These are phyloP conservation scores for Xylariaceae sp. DNA, from an alignment of 2,329 filamentous ascomycete species.

Conservation along the genomic window DNA sequence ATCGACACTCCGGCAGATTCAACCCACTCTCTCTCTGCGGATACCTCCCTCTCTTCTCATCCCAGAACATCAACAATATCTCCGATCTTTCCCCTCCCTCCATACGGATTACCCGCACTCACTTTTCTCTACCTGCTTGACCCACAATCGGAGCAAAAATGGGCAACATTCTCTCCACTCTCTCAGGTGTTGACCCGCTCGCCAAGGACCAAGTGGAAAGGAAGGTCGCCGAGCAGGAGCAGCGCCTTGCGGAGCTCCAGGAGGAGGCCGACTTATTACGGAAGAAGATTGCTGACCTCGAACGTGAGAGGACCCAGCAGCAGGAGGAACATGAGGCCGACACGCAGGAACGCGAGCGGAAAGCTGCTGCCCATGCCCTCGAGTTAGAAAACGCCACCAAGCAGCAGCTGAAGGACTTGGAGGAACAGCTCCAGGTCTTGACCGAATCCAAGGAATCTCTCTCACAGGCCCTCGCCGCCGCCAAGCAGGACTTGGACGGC, in stretches of 20 bases:
- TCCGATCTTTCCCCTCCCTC: background rate
- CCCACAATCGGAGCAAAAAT: constrained; percentile 24
- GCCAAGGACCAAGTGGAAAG: constrained; percentile 32
- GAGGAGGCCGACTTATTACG: constrained; percentile 37
- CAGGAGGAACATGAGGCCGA: constrained; percentile 35
- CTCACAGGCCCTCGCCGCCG: constrained; percentile 31
- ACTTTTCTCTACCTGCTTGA: background rate
- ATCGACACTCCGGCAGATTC: too few relatives aligned
- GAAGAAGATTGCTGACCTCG: constrained; percentile 34
- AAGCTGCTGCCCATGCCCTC: constrained; percentile 28
- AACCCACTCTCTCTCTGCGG: too few relatives aligned
- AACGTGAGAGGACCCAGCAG: constrained; percentile 33
- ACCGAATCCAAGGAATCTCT: constrained; percentile 24
- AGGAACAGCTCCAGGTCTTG: constrained; percentile 24
- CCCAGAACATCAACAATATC: too few relatives aligned
- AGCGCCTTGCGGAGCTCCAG: constrained; percentile 34
- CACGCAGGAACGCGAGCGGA: constrained; percentile 29
- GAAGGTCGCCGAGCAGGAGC: constrained; percentile 37
- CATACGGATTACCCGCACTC: background rate
- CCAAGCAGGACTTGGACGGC: constrained; percentile 34
- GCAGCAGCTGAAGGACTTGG: constrained; percentile 21
- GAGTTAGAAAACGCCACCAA: constrained; percentile 25
- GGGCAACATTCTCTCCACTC: constrained; percentile 39
- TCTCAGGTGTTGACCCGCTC: constrained; percentile 35
- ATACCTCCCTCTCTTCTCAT: background rate